Base-by-base conservation (phyloP, 2,329 filamentous ascomycete genomes). In the Neofusicoccum parvum region DNA sequence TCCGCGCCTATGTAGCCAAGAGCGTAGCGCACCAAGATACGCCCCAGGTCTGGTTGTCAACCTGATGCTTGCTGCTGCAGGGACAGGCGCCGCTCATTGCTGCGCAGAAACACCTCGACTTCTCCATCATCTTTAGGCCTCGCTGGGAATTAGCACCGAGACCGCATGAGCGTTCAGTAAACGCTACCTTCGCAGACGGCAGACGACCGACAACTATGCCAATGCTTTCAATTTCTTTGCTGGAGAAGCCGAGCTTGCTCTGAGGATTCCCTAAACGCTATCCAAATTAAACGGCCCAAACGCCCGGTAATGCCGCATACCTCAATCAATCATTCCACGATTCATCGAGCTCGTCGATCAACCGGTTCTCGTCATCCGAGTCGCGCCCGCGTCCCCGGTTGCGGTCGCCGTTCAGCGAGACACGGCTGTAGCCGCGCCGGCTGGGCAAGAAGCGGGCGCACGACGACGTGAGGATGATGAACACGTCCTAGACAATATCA, bases 301-400 rank as follows among this genome's bases (percentile, higher is more conserved):
- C 56, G 46, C 64, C 64, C 41, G 48, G 41, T 17, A 12, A 54
- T 49, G 59, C 45, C 32, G 14, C 32, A 51, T 39, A n/a, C 32
- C 46, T 75, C 67, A 84, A 69, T 75, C 67, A 84, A 70, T 97
- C 94, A 71, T 97, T 94, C 94, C 94, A 98, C 76, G 97, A 94
- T 77, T 98, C 94, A 73, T 98, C 95, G 67, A 97, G 83, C 78
- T 97, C 92, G 77, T 98, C 94, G 76, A 99, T 98, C 71, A 98
- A 80, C 68, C 93, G 83, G 78, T 98, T 97, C 80, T 98, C 95
- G 64, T 93, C 94, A 66, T 97, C 94, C 6, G 86, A 79, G 56
- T 81, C 80, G 27, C 80, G 75, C 2, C 78, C 76, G 20, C 81
- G 76, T 27, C 54, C 39, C 11, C 78, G 76, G 54, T 80, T 73